Percentiles rank a stretch among this genome's conserved stretches.
Evolutionary conservation across 495 filamentous ascomycete species (phyloP).

Genomic region (Evernia prunastri): DNA sequence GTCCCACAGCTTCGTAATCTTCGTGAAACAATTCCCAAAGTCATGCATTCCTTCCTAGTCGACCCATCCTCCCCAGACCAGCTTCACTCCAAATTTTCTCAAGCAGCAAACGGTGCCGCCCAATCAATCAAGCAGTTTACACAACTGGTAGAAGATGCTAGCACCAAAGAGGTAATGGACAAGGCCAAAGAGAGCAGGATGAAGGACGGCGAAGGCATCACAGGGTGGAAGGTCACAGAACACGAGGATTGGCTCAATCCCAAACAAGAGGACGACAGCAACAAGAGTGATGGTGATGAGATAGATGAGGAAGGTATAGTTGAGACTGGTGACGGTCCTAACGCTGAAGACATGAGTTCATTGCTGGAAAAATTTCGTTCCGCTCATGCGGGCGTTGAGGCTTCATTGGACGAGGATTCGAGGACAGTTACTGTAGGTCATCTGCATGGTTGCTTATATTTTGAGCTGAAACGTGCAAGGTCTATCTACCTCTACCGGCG

Average conservation of each 20-base stretch:
- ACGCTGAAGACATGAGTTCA: conserved; percentile 6
- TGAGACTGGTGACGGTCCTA: not conserved
- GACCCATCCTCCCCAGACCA: conserved; percentile 23
- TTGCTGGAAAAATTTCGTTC: conserved; percentile 20
- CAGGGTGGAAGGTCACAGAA: conserved; percentile 27
- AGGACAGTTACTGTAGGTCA: conserved; percentile 13
- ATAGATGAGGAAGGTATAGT: conserved; percentile 1
- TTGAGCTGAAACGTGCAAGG: not conserved
- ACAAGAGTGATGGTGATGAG: not conserved
- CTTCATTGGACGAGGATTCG: conserved; percentile 4
- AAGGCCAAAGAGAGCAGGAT: conserved; percentile 24
- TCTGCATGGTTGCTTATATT: not conserved
- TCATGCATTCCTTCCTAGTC: conserved; percentile 25
- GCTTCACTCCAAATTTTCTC: conserved; percentile 23
- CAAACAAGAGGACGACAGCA: conserved; percentile 7
- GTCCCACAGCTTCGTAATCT: conserved; percentile 21
- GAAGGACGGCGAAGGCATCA: conserved; percentile 20
- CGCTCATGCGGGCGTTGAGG: conserved; percentile 14
- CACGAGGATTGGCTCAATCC: conserved; percentile 28
- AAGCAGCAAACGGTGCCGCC: conserved; percentile 17
- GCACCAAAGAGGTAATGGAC: conserved; percentile 21
- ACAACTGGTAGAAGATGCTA: conserved; percentile 14
- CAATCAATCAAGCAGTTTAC: conserved; percentile 24
- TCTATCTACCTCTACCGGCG: conserved; percentile 21
- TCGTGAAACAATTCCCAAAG: conserved; percentile 23